Evolutionary conservation across 2,329 filamentous ascomycete genomes (phyloP).

Genomic region (Colletotrichum chlorophyti): DNA sequence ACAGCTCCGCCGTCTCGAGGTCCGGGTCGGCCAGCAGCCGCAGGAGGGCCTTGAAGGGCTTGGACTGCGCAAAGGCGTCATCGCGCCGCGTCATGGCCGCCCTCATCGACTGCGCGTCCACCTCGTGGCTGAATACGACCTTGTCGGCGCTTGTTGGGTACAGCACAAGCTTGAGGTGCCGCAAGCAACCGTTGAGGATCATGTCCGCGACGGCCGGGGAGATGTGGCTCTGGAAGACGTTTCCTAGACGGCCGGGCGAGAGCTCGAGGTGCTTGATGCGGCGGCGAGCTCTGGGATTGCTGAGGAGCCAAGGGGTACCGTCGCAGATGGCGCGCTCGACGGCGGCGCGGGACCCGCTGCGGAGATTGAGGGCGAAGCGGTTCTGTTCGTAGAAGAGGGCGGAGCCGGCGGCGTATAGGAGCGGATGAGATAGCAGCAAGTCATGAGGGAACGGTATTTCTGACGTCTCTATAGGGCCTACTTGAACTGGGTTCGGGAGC

Average conservation of each 20-base stretch:
- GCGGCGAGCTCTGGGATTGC: slow-evolving; percentile 25
- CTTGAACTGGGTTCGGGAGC: slow-evolving; percentile 29
- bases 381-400: slow-evolving; percentile 37
- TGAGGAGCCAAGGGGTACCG: slow-evolving; percentile 19
- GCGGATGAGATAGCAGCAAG: slow-evolving; percentile 33
- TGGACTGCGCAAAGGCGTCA: slow-evolving; percentile 22
- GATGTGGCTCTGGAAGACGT: slow-evolving; percentile 25
- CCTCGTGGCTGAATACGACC: slow-evolving; percentile 14
- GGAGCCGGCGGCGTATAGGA: slow-evolving; percentile 33
- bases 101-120: slow-evolving; percentile 8
- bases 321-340: slow-evolving; percentile 18
- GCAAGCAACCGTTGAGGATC: slow-evolving; percentile 34
- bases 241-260: slow-evolving; percentile 32
- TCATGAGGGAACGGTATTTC: slow-evolving; percentile 27
- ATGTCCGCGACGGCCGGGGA: slow-evolving; percentile 34
- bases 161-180: slow-evolving; percentile 32
- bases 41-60: slow-evolving; percentile 40
- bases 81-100: slow-evolving; percentile 19
- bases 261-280: slow-evolving; percentile 31
- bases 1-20: slow-evolving; percentile 46
- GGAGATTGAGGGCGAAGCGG: slow-evolving; percentile 33
- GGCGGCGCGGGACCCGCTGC: slow-evolving; percentile 10
- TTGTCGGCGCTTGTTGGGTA: slow-evolving; percentile 18
- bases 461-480: slow-evolving; percentile 23
- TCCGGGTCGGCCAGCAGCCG: slow-evolving; percentile 53